These are phyloP conservation scores for Vitis rotundifolia DNA, from an alignment of 164 flowering plant genomes.

Conservation along the genomic window DNA sequence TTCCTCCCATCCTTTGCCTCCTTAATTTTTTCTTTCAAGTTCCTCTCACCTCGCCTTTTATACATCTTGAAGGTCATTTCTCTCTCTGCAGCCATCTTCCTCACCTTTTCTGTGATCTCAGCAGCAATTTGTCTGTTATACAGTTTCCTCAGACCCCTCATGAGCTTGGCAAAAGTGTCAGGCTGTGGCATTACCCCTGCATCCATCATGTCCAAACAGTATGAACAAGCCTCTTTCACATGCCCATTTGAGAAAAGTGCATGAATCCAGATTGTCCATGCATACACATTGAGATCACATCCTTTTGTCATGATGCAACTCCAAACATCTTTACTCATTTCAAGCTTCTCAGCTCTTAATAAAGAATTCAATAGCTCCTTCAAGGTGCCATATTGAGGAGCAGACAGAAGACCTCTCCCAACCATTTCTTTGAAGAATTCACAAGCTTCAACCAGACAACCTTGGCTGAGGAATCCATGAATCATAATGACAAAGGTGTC, in stretches of 20 bases:
- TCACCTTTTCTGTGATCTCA: slow-evolving; percentile 88
- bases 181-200: slow-evolving; percentile 88
- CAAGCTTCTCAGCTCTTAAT: slow-evolving; percentile 73
- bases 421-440: slow-evolving; percentile 89
- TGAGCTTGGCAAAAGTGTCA: slow-evolving; percentile 91
- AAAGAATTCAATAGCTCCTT: slow-evolving; percentile 73
- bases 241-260: slow-evolving; percentile 77
- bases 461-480: slow-evolving; percentile 69
- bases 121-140: slow-evolving; percentile 76
- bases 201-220: slow-evolving; percentile 92
- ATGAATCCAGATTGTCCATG: slow-evolving; percentile 97
- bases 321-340: slow-evolving; percentile 86
- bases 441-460: slow-evolving; percentile 68
- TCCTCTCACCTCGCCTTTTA: slow-evolving; percentile 80
- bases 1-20: slow-evolving; percentile 58
- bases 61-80: slow-evolving; percentile 85
- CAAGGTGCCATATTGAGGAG: slow-evolving; percentile 80
- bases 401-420: slow-evolving; percentile 65
- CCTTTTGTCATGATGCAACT: slow-evolving; percentile 58
- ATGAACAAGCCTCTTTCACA: slow-evolving; percentile 89
- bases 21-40: slow-evolving; percentile 69
- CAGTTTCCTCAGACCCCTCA: slow-evolving; percentile 74
- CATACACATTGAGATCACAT: slow-evolving; percentile 74
- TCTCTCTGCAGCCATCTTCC: slow-evolving; percentile 89
- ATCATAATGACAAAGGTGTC: slow-evolving; percentile 74